phyloP scores from a whole-genome alignment of 768 basidiomycete species.

The Phanerodontia chrysosporium region DNA sequence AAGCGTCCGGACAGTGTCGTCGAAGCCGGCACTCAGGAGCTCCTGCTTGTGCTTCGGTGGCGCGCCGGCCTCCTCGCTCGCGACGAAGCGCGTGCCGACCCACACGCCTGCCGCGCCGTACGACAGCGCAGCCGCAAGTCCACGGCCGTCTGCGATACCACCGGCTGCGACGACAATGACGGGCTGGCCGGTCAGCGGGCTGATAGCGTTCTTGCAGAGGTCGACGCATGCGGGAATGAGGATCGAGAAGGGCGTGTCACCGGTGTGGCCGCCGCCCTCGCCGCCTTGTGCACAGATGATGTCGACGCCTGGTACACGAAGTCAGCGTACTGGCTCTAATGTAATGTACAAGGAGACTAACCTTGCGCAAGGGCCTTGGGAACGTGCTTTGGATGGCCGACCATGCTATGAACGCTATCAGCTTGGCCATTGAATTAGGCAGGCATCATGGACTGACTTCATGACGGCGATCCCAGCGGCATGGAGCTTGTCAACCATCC shows the following conservation, averaged over 20 bases:
- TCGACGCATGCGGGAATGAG: slow-evolving; percentile 83
- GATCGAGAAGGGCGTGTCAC: slow-evolving; percentile 76
- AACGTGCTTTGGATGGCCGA: slow-evolving; percentile 87
- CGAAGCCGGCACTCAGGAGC: slow-evolving; percentile 66
- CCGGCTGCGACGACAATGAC: slow-evolving; percentile 81
- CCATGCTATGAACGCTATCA: slow-evolving; percentile 45
- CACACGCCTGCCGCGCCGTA: slow-evolving; percentile 84
- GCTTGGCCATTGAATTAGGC: neutral
- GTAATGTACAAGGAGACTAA: slow-evolving; percentile 17
- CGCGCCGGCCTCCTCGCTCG: slow-evolving; percentile 76
- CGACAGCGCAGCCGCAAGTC: slow-evolving; percentile 72
- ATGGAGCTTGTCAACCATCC: slow-evolving; percentile 78
- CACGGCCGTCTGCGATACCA: slow-evolving; percentile 79
- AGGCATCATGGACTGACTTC: slow-evolving; percentile 53
- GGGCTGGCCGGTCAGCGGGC: slow-evolving; percentile 74
- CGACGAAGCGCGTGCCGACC: slow-evolving; percentile 87
- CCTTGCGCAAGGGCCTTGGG: slow-evolving; percentile 71
- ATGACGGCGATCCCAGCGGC: slow-evolving; percentile 75
- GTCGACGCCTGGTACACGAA: slow-evolving; percentile 59
- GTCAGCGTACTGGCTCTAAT: neutral
- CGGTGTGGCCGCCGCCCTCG: slow-evolving; percentile 88
- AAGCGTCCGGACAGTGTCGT: slow-evolving; percentile 67
- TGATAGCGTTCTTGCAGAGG: slow-evolving; percentile 60
- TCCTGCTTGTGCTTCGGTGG: slow-evolving; percentile 69
- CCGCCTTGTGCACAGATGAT: slow-evolving; percentile 87